phyloP scores from a whole-genome alignment of 164 flowering plant species.

The Dillenia suffruticosa region DNA sequence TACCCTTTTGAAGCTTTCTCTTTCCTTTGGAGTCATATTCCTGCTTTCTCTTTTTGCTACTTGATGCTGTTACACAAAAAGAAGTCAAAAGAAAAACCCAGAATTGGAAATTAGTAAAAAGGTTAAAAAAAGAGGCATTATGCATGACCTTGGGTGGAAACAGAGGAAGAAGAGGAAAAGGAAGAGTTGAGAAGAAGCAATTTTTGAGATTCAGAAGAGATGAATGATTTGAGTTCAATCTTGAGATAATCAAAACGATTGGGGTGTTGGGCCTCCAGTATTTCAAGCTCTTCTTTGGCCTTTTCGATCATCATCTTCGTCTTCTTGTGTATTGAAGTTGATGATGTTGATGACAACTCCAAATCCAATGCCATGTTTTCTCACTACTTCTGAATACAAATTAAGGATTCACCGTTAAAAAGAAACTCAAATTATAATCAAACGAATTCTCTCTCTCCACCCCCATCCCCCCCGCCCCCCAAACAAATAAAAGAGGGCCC shows the following conservation, averaged over 20 bases:
- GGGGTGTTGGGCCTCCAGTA: slow-evolving; percentile 27
- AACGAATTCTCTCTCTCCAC: too few relatives aligned
- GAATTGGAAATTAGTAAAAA: background rate
- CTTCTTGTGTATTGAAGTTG: too few relatives aligned
- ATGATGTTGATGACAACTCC: too few relatives aligned
- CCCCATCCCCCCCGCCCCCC: too few relatives aligned
- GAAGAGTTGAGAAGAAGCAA: background rate
- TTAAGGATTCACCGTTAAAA: too few relatives aligned
- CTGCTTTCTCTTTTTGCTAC: slow-evolving; percentile 21
- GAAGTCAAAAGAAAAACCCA: background rate
- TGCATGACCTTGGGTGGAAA: slow-evolving; percentile 19
- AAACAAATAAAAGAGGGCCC: too few relatives aligned
- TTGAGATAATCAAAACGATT: slow-evolving; percentile 21
- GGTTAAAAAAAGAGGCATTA: background rate
- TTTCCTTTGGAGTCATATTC: background rate
- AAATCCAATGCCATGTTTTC: too few relatives aligned
- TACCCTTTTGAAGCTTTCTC: background rate
- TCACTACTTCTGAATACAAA: too few relatives aligned
- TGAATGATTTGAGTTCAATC: slow-evolving; percentile 27
- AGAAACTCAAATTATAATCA: background rate
- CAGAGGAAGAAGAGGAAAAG: slow-evolving; percentile 2
- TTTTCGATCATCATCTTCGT: slow-evolving; percentile 12
- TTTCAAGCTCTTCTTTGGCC: slow-evolving; percentile 27
- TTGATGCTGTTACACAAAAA: slow-evolving; percentile 15
- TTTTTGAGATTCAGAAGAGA: slow-evolving; percentile 14